Evolutionary conservation across 306 rosid genomes (phyloP), one percentile per base, ranked within the genome.

Genomic region (Luffa acutangula): DNA sequence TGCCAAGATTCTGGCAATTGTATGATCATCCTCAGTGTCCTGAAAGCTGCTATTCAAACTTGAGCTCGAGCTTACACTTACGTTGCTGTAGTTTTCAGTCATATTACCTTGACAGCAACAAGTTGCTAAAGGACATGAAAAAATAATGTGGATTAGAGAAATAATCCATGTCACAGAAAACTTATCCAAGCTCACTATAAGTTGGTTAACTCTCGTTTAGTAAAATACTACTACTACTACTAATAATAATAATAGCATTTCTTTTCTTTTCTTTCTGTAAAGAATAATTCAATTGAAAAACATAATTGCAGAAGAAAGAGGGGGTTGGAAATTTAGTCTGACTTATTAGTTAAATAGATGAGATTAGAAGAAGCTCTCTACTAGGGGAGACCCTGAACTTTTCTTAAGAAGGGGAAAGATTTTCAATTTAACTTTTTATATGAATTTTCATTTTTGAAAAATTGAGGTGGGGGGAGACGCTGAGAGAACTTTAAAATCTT

Each of bases 11-110:
- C 82, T 86, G 5, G 99, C 99, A 86, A 95, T 89, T 31, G 97
- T 85, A 57, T 85, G 97, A 37, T 95, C 99, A 87, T 95, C 97
- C 88, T 95, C 97, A 9, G 97, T 91, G 21, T 93, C 97, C 36
- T 80, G 94, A 31, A 85, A 69, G 83, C 93, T 88, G 82, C 97
- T 90, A 80, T 79, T 84, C 83, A 88, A 90, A 83, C 99, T 96
- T 25, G 99, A 95, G 88, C 96, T 95, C 3, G 98, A 95, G 79
- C 98, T 92, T n/a, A 85, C 93, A 86, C 97, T 93, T 78, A 82
- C 86, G 83, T 85, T 88, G 82, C 93, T 87, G 56, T 83, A 83
- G 81, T 64, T 87, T 83, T 87, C 93, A 63, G 82, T 83, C 98
- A 96, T 93, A 48, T 80, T 83, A 80, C 49, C 84, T 77, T 81